Percentiles rank a stretch among this genome's conserved stretches.
Conservation (phyloP, 768 basidiomycete species). For the Calocera viscosa region DNA sequence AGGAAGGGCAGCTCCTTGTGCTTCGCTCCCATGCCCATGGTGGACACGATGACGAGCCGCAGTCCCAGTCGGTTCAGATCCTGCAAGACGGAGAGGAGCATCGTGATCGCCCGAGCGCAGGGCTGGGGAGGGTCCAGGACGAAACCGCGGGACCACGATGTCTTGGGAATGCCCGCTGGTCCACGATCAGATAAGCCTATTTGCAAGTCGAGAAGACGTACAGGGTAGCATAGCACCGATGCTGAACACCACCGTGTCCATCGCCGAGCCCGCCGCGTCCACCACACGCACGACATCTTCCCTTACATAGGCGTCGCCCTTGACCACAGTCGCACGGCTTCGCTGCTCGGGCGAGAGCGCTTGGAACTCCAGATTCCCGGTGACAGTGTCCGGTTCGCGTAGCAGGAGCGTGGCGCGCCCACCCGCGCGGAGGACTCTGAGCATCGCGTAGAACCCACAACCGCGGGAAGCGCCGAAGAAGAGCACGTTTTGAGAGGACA, state of each 20-base stretch:
- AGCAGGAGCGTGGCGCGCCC: constrained; percentile 53
- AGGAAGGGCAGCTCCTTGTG: constrained; percentile 37
- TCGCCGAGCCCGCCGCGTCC: constrained; percentile 32
- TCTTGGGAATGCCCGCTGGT: too few species aligned
- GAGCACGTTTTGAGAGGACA: constrained; percentile 19
- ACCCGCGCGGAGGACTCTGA: constrained; percentile 31
- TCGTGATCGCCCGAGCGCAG: constrained; percentile 45
- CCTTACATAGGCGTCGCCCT: constrained; percentile 48
- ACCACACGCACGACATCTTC: constrained; percentile 44
- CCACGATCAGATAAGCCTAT: too few species aligned
- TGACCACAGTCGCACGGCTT: constrained; percentile 37
- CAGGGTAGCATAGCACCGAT: too few species aligned
- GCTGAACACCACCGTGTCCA: constrained; percentile 49
- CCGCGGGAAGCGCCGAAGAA: constrained; percentile 32
- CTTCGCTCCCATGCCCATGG: constrained; percentile 39
- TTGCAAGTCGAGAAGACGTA: too few species aligned
- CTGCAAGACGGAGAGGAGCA: constrained; percentile 29
- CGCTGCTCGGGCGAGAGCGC: background rate
- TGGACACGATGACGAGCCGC: constrained; percentile 42
- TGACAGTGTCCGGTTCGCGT: constrained; percentile 37
- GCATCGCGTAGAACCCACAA: constrained; percentile 29
- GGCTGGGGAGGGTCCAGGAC: constrained; percentile 43
- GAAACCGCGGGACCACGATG: constrained; percentile 39
- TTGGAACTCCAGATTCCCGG: constrained; percentile 26
- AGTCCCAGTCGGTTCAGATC: constrained; percentile 27